These are phyloP conservation scores for Apiospora malaysiana DNA, from an alignment of 2,329 filamentous ascomycete species.

Conservation along the genomic window DNA sequence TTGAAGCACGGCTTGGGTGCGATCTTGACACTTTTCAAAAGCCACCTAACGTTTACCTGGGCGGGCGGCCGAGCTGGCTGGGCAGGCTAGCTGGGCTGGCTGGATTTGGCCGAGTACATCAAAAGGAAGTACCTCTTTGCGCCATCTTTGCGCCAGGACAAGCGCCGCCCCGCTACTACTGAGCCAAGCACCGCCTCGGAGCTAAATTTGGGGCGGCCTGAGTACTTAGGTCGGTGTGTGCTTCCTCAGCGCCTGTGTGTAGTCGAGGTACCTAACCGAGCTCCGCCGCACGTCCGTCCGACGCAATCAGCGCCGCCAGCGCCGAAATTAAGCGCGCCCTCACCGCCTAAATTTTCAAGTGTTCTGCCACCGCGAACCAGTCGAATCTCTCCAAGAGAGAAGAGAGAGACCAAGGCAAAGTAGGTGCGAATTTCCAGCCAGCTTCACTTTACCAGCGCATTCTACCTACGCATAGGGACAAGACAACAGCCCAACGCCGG, in stretches of 20 bases:
- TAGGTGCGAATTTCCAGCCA: constrained; percentile 18
- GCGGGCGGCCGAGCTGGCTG: too few relatives aligned
- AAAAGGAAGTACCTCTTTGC: not conserved
- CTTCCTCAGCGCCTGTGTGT: too few relatives aligned
- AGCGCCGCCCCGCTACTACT: not conserved
- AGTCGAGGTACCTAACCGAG: not conserved
- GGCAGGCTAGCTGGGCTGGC: not conserved
- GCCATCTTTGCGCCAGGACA: not conserved
- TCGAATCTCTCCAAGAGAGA: not conserved
- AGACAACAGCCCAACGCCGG: not conserved
- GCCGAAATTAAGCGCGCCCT: not conserved
- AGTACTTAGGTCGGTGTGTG: too few relatives aligned
- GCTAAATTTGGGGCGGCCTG: not conserved
- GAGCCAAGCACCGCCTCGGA: not conserved
- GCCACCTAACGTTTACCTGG: constrained; percentile 5
- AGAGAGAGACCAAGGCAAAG: not conserved
- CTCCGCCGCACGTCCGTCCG: not conserved
- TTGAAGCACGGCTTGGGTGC: constrained; percentile 15
- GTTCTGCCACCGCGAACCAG: constrained; percentile 27
- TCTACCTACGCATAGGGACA: too few relatives aligned
- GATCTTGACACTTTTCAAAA: constrained; percentile 28
- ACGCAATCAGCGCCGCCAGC: too few relatives aligned
- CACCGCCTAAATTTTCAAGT: constrained; percentile 31
- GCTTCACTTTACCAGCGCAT: constrained; percentile 20
- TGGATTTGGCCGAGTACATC: not conserved